Percentiles rank a stretch among this genome's conserved stretches.
These are phyloP conservation scores for Venturia oleaginea DNA, from an alignment of 2,329 filamentous ascomycete species.

Conservation along the genomic window DNA sequence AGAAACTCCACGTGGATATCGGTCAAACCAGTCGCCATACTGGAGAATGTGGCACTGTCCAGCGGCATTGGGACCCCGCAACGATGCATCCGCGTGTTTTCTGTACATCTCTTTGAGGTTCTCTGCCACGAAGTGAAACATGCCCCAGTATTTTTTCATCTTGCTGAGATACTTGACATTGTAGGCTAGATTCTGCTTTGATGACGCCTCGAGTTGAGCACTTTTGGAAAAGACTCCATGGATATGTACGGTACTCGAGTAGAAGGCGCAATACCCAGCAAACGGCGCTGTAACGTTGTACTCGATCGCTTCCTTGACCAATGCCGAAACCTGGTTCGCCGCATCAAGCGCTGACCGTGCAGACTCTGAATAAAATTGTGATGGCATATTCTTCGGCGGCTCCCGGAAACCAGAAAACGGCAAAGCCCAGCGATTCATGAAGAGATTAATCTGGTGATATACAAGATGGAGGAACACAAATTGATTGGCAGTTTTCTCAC, in stretches of 20 bases:
- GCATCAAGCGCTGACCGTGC: conserved; percentile 70
- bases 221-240: conserved; percentile 86
- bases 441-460: conserved; percentile 80
- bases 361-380: conserved; percentile 66
- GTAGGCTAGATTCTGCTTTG: conserved; percentile 74
- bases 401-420: conserved; percentile 53
- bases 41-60: conserved; percentile 59
- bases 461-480: conserved; percentile 88
- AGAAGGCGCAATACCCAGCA: conserved; percentile 88
- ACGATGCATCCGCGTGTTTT: conserved; percentile 70
- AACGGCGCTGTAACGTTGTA: conserved; percentile 84
- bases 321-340: conserved; percentile 75
- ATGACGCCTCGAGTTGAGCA: conserved; percentile 60
- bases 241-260: conserved; percentile 89
- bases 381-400: conserved; percentile 62
- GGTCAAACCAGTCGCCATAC: conserved; percentile 95
- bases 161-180: conserved; percentile 86
- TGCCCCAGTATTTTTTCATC: conserved; percentile 97
- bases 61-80: conserved; percentile 48
- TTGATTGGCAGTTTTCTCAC: conserved; percentile 79
- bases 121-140: conserved; percentile 95
- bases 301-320: conserved; percentile 71
- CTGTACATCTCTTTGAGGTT: conserved; percentile 84
- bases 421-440: conserved; percentile 80
- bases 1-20: conserved; percentile 86